Evolutionary conservation across 805 yeast genomes (phyloP).

Genomic region (Naumovozyma castellii): DNA sequence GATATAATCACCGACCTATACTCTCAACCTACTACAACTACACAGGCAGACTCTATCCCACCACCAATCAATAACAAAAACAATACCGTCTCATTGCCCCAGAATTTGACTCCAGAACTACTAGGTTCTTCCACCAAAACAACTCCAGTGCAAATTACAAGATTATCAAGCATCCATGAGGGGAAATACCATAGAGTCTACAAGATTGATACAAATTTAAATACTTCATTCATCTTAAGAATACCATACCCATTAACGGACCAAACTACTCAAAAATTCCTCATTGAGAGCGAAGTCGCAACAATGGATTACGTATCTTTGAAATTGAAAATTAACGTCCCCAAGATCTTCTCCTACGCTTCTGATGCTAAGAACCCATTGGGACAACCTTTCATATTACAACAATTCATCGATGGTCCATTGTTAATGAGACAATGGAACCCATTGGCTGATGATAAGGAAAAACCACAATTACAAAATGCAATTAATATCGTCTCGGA

Average conservation of each 20-base stretch:
- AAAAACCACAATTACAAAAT: conserved; percentile 38
- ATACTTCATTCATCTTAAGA: conserved; percentile 61
- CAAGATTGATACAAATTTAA: conserved; percentile 49
- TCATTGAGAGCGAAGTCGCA: conserved; percentile 84
- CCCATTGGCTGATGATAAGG: conserved; percentile 57
- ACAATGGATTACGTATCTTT: conserved; percentile 72
- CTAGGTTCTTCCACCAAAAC: conserved; percentile 40
- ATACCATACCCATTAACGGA: conserved; percentile 75
- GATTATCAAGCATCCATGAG: conserved; percentile 79
- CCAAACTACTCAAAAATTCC: conserved; percentile 52
- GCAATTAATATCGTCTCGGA: conserved; percentile 71
- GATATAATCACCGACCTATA: conserved; percentile 40
- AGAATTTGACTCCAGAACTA: conserved; percentile 36
- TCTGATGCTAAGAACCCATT: conserved; percentile 51
- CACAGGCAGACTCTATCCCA: conserved; percentile 24
- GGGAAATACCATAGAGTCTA: conserved; percentile 91
- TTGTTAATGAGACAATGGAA: conserved; percentile 85
- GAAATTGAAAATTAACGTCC: conserved; percentile 61
- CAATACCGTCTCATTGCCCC: conserved; percentile 37
- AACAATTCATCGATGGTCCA: conserved; percentile 74
- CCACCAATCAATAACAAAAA: conserved; percentile 34
- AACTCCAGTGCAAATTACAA: conserved; percentile 41
- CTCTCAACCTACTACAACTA: conserved; percentile 30
- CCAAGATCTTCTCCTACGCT: conserved; percentile 63
- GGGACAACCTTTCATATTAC: conserved; percentile 65